phyloP scores from a whole-genome alignment of 1,284 basidiomycete genomes.

The Ceratobasidium sp. region DNA sequence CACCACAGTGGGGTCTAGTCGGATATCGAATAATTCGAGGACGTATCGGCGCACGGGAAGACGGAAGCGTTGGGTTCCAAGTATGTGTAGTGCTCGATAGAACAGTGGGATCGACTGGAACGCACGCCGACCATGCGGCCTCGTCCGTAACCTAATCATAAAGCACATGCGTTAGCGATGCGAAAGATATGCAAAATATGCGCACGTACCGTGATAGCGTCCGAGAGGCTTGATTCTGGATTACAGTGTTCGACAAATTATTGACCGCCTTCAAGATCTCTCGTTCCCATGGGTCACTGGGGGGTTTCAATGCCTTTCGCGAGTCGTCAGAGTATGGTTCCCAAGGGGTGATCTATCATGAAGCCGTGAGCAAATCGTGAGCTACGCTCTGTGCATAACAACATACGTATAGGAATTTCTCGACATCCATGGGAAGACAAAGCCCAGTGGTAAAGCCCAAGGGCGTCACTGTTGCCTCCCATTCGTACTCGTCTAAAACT shows the following conservation, averaged over 20 bases:
- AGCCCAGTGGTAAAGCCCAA: slow-evolving; percentile 91
- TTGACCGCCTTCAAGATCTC: slow-evolving; percentile 92
- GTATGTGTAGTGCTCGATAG: slow-evolving; percentile 85
- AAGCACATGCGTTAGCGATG: neutral
- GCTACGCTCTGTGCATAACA: neutral
- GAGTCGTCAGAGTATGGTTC: slow-evolving; percentile 59
- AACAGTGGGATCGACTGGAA: slow-evolving; percentile 85
- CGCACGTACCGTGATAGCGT: slow-evolving; percentile 82
- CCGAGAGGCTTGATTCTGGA: slow-evolving; percentile 92
- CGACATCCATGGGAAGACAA: slow-evolving; percentile 87
- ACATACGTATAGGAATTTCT: slow-evolving; percentile 78
- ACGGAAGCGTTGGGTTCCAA: slow-evolving; percentile 90
- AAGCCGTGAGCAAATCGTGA: neutral
- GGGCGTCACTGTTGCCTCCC: slow-evolving; percentile 91
- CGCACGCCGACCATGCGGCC: slow-evolving; percentile 72
- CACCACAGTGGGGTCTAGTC: slow-evolving; percentile 73
- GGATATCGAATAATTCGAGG: slow-evolving; percentile 90
- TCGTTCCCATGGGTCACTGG: slow-evolving; percentile 80
- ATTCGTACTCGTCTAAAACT: slow-evolving; percentile 90
- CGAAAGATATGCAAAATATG: slow-evolving; percentile 22
- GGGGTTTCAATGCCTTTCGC: slow-evolving; percentile 63
- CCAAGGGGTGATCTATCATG: slow-evolving; percentile 86
- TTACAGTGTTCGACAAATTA: slow-evolving; percentile 95
- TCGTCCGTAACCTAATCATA: slow-evolving; percentile 70
- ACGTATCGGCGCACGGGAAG: slow-evolving; percentile 92